These are phyloP conservation scores for Trichophyton equinum DNA, from an alignment of 2,329 filamentous ascomycete species.

Conservation along the genomic window DNA sequence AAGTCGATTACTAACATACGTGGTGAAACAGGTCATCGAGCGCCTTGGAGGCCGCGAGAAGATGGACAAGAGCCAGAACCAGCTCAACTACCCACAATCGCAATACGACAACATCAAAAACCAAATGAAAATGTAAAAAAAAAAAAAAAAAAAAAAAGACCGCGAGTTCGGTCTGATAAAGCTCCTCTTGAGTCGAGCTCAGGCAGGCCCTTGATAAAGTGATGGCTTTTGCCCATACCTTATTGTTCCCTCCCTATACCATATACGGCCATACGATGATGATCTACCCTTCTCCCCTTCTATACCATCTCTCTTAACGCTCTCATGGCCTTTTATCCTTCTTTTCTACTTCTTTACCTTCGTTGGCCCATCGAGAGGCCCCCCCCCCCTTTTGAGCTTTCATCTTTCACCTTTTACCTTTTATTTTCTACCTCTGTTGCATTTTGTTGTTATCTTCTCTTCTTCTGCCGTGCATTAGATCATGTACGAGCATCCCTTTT, in stretches of 20 bases:
- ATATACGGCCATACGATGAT: background rate
- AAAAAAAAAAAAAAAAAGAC: background rate
- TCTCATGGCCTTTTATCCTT: background rate
- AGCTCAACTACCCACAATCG: constrained; percentile 11
- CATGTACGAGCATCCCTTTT: background rate
- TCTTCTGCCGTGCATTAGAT: background rate
- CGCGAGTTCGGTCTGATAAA: background rate
- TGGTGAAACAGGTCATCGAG: constrained; percentile 7
- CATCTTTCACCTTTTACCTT: no score
- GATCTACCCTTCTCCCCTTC: background rate
- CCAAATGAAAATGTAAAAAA: background rate
- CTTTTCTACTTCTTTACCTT: background rate
- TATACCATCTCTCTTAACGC: background rate
- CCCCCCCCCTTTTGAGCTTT: background rate
- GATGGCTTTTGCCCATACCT: background rate
- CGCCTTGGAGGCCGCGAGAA: constrained; percentile 4
- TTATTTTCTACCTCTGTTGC: background rate
- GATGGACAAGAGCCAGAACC: constrained; percentile 10
- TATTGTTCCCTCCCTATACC: background rate
- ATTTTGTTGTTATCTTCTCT: background rate
- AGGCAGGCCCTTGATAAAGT: background rate
- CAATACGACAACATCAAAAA: constrained; percentile 12
- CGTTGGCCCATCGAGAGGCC: background rate
- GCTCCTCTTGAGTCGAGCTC: constrained; percentile 1
- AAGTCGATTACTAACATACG: background rate